These are phyloP conservation scores for Fistulifera pelliculosa DNA, from an alignment of 108 stramenopile species.

Conservation along the genomic window DNA sequence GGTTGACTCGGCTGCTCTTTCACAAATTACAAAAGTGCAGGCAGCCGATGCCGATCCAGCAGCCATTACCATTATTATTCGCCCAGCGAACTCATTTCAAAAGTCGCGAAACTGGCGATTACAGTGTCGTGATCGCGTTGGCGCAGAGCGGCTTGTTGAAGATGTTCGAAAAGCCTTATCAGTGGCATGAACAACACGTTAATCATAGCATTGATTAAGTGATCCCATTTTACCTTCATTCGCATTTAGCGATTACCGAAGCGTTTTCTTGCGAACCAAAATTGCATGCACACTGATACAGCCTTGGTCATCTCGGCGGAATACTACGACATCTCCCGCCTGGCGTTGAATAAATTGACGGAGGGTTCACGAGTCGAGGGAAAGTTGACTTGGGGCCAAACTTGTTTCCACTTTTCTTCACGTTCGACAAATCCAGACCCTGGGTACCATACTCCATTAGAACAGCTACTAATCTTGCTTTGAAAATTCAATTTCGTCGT, in stretches of 20 bases:
- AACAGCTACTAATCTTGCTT: conserved; percentile 62
- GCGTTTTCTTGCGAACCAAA: neutral
- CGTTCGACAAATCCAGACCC: conserved; percentile 53
- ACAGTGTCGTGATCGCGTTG: conserved; percentile 61
- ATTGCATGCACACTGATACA: neutral
- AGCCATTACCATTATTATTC: conserved; percentile 64
- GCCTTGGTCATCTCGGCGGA: conserved; percentile 11
- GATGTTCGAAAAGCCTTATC: conserved; percentile 64
- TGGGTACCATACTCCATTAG: conserved; percentile 70
- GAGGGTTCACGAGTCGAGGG: conserved; percentile 16
- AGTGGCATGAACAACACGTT: conserved; percentile 3
- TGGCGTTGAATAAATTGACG: conserved; percentile 4
- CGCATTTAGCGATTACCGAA: neutral
- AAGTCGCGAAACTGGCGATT: conserved; percentile 72
- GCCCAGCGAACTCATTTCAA: conserved; percentile 39
- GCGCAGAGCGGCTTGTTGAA: conserved; percentile 73
- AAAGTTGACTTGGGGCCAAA: conserved; percentile 79
- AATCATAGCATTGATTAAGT: too few species aligned
- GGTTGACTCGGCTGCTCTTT: conserved; percentile 51
- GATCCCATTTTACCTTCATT: neutral
- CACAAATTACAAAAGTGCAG: conserved; percentile 57
- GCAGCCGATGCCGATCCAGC: conserved; percentile 71
- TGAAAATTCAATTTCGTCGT: conserved; percentile 39
- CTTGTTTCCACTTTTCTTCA: conserved; percentile 72
- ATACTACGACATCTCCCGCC: conserved; percentile 24